Evolutionary conservation across 257 asterid genomes (phyloP).

Genomic region (Leptodermis oblonga): DNA sequence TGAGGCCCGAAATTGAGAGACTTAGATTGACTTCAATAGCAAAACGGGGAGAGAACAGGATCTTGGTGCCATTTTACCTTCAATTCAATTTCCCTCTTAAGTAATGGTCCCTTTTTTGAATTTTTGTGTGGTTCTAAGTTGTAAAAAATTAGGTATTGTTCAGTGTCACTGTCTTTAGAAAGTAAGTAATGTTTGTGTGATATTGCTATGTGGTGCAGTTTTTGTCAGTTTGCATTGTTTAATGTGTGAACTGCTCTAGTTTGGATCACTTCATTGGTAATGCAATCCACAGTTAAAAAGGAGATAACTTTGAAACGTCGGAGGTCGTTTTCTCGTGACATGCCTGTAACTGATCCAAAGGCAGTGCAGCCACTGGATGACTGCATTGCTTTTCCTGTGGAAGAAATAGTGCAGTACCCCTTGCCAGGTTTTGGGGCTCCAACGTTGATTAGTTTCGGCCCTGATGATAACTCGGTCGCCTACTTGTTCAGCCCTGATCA

Average conservation of each 20-base stretch:
- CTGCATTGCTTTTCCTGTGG: conserved; percentile 56
- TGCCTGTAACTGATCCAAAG: conserved; percentile 60
- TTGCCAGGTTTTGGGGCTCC: conserved; percentile 81
- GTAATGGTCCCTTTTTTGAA: background rate
- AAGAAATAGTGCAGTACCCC: conserved; percentile 83
- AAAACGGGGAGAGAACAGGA: background rate
- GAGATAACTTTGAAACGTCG: conserved; percentile 50
- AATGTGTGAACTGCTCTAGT: conserved; percentile 36
- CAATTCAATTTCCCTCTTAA: background rate
- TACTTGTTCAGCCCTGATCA: conserved; percentile 74
- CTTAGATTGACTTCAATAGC: background rate
- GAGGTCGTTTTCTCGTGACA: conserved; percentile 43
- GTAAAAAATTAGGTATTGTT: background rate
- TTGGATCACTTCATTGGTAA: conserved; percentile 39
- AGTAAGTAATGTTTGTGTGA: background rate
- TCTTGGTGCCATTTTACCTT: background rate
- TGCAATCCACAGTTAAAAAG: conserved; percentile 57
- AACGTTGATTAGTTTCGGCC: conserved; percentile 72
- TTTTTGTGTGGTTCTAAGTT: background rate
- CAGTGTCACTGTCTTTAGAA: background rate
- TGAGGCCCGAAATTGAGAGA: background rate
- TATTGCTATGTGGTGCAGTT: conserved; percentile 26
- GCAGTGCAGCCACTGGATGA: conserved; percentile 49
- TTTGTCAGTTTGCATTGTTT: conserved; percentile 37
- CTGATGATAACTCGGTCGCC: conserved; percentile 68